phyloP scores from a whole-genome alignment of 257 asterid genomes.

The Solanum pennellii region DNA sequence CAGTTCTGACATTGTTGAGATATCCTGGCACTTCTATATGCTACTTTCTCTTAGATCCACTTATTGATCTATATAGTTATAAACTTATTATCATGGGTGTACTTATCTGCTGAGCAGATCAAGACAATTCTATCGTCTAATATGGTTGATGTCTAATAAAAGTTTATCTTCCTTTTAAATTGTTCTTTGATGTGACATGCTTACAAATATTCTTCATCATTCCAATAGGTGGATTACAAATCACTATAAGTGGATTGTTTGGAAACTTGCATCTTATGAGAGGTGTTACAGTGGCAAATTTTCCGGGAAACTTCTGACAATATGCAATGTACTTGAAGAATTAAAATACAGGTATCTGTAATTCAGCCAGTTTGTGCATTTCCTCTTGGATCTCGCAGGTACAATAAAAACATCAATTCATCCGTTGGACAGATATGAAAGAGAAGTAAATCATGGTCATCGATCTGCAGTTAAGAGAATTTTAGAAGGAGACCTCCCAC shows the following conservation, averaged over 20 bases:
- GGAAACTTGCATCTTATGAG: slow-evolving; percentile 92
- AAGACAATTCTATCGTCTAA: neutral
- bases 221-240: slow-evolving; percentile 68
- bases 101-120: neutral
- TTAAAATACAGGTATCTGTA: slow-evolving; percentile 60
- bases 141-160: neutral
- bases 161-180: neutral
- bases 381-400: slow-evolving; percentile 1
- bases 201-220: neutral
- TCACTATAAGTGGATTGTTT: slow-evolving; percentile 91
- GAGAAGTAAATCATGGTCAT: slow-evolving; percentile 91
- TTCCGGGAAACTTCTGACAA: slow-evolving; percentile 56
- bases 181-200: neutral
- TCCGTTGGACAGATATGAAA: slow-evolving; percentile 55
- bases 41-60: neutral
- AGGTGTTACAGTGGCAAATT: slow-evolving; percentile 68
- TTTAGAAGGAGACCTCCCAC: slow-evolving; percentile 75
- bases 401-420: slow-evolving; percentile 2
- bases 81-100: neutral
- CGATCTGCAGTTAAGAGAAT: slow-evolving; percentile 79
- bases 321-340: slow-evolving; percentile 81
- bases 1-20: neutral
- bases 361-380: neutral
- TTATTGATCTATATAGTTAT: neutral
- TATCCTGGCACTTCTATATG: neutral